Evolutionary conservation across 202 grass and related monocot species (phyloP), one percentile per base, ranked within the genome.

Genomic region (Panicum hallii): DNA sequence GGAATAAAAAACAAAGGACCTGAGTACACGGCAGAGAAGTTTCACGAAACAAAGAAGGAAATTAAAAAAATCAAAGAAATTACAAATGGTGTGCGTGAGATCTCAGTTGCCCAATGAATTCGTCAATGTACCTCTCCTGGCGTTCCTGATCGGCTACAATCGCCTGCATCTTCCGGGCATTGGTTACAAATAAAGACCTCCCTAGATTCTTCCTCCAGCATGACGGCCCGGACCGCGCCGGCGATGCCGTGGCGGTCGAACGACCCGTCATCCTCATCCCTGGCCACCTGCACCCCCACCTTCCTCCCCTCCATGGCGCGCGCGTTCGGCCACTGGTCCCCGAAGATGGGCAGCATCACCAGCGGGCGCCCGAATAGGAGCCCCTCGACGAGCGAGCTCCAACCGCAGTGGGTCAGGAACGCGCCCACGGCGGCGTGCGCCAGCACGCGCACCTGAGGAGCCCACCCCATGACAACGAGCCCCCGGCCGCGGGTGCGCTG

Each of bases 371-470:
- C 83, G 23, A 16, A 41, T 42, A 42, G 44, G 32, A 86, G 63
- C 34, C 84, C 67, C 17, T 81, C 78, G 0, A 42, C 5, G 0
- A 81, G 63, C 38, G 88, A 89, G 36, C 82, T 90, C 78, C 72
- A 17, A 2, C 53, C 53, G 7, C 53, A 20, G 17, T 55, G 17
- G 1, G 53, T 26, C 53, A 55, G 1, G 53, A 55, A 20, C 6
- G 17, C 53, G 1, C 53, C 56, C 0, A 4, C n/a, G 20, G 26
- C 4, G 11, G 60, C 1, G 23, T 26, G 26, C 26, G 26, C 26
- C 26, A 26, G 26, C 26, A 26, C 26, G 26, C 26, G 26, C 26
- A 26, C 26, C 26, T 26, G 26, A 26, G 26, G 26, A 26, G 26
- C 26, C 26, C 26, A 26, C 26, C 26, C 26, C 26, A 26, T 26